A percentile compares a stretch with the other conserved stretches of the same genome.
phyloP scores from a whole-genome alignment of 805 yeast species.

The Starmerella khaoyaiensis region DNA sequence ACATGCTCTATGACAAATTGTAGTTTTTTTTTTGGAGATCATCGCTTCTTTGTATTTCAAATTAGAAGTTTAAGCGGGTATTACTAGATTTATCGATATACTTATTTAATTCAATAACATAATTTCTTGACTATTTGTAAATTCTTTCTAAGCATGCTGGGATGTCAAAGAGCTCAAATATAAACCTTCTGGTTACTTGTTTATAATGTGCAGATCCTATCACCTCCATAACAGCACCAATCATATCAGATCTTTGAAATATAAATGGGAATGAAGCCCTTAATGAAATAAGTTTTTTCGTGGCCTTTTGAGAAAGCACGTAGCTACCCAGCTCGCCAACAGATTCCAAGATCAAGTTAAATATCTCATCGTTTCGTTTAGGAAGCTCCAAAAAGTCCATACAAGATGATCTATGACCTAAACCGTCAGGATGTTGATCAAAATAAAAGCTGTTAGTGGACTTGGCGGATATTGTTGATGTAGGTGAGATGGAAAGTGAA shows the following conservation, averaged over 20 bases:
- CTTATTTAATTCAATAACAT: too few species aligned
- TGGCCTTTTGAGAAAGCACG: constrained; percentile 40
- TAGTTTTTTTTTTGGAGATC: too few species aligned
- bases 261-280: constrained; percentile 38
- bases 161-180: constrained; percentile 49
- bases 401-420: constrained; percentile 17
- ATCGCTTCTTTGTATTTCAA: too few species aligned
- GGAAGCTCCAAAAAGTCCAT: constrained; percentile 12
- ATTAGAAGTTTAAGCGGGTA: too few species aligned
- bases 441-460: constrained; percentile 9
- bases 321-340: constrained; percentile 48
- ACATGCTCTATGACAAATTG: too few species aligned
- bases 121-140: constrained; percentile 10
- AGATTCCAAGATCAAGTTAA: constrained; percentile 20
- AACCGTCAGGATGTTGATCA: constrained; percentile 7
- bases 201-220: constrained; percentile 49
- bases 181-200: constrained; percentile 47
- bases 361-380: constrained; percentile 4
- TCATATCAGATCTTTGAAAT: constrained; percentile 45
- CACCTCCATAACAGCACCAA: constrained; percentile 38
- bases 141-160: constrained; percentile 15
- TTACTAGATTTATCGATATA: too few species aligned
- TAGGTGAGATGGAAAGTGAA: constrained; percentile 7
- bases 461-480: constrained; percentile 1
- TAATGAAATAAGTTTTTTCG: constrained; percentile 43